phyloP scores from a whole-genome alignment of 352 stramenopile genomes.

The Saprolegnia diclina region DNA sequence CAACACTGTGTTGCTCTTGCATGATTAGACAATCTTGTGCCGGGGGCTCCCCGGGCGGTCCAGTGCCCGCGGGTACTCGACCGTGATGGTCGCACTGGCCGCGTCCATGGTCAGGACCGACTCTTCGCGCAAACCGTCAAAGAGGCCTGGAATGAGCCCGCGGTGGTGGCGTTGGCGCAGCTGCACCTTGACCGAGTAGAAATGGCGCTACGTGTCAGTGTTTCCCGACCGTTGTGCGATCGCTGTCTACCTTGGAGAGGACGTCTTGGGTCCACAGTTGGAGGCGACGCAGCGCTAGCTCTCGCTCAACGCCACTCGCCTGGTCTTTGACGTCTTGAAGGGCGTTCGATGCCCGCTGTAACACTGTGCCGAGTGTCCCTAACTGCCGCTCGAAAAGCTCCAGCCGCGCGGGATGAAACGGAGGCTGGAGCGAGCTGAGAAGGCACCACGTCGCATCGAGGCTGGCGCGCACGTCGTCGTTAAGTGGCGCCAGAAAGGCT shows the following conservation, averaged over 20 bases:
- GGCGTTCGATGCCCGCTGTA: not conserved
- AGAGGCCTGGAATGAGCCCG: conserved; percentile 13
- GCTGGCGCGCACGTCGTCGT: not conserved
- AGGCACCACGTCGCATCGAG: not conserved
- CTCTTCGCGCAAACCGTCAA: conserved; percentile 8
- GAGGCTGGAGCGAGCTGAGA: not conserved
- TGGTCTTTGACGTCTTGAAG: conserved; percentile 2
- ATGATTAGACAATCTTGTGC: not conserved
- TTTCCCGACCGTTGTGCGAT: not conserved
- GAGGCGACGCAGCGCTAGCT: not conserved
- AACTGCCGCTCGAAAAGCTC: not conserved
- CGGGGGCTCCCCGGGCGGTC: conserved; percentile 3
- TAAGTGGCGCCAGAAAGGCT: not conserved
- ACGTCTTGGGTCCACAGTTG: not conserved
- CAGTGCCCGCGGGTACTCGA: conserved; percentile 14
- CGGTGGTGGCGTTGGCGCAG: conserved; percentile 6
- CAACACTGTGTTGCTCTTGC: too few relatives aligned
- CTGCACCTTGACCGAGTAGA: conserved; percentile 7
- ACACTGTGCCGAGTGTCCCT: not conserved
- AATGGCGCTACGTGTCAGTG: not conserved
- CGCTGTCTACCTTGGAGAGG: not conserved
- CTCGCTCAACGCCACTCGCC: not conserved
- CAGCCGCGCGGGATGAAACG: not conserved
- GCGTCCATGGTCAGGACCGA: conserved; percentile 1
- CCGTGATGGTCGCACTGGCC: not conserved